Base-by-base conservation (phyloP, 2,329 filamentous ascomycete species). In the Triangularia setosa region DNA sequence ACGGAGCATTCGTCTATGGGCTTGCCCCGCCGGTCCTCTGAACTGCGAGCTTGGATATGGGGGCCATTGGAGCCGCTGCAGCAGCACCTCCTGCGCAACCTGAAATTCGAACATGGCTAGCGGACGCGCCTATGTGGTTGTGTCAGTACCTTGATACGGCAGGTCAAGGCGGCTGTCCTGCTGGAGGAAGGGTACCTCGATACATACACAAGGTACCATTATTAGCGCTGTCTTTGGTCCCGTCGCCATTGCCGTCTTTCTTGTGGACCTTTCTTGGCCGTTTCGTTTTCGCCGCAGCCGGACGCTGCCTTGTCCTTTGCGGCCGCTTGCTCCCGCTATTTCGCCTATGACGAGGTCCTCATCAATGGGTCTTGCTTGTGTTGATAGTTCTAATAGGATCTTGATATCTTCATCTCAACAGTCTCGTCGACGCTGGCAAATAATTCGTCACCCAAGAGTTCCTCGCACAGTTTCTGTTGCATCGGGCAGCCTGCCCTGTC, bases 21-120 rank as follows among this genome's bases (percentile, higher is more conserved):
- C 30, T 35, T 44, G 58, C 58, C 58, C 58, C 58, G 58, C 58
- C 23, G 40, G 44, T 53, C 58, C 58, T 44, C 33, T 28, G 12
- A 53, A 53, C 25, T 60, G 58, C 7, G 40, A 60, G 24, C 28
- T 14, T 60, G 58, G 40, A 60, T 60, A 27, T 60, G 58, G 58
- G 58, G 58, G 16, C 14, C 24, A 21, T 14, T 48, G 23, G 58
- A 48, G 23, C 33, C 58, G 44, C 28, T 35, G n/a, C 57, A 59
- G 57, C 23, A 59, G 44, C 23, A 53, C 63, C 59, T 62, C 64
- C 65, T 65, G 61, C 64, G 61, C 61, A 62, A 64, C 66, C 65
- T 67, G 64, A 67, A 64, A 63, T 63, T 30, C 55, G 57, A 67
- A 60, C 56, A 25, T n/a, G 25, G 23, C 24, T 65, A 28, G 30